Evolutionary conservation across 768 basidiomycete genomes (phyloP).

Genomic region (Sistotremastrum suecicum): DNA sequence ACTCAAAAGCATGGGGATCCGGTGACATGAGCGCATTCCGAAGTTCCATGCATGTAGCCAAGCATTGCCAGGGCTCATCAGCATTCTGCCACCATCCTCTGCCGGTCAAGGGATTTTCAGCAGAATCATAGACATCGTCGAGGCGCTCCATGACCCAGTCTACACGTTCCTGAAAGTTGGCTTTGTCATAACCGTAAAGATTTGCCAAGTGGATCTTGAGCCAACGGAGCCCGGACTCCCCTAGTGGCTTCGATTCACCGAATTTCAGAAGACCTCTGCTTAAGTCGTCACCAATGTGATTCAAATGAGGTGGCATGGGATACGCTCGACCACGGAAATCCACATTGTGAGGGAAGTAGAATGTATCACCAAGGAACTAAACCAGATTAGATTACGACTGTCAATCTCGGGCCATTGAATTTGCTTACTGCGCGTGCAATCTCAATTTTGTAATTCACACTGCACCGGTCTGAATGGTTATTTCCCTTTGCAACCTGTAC

Average conservation of each 20-base stretch:
- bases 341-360: constrained; percentile 91
- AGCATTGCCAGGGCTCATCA: constrained; percentile 96
- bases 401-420: constrained; percentile 1
- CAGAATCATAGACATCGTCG: constrained; percentile 72
- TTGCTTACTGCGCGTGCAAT: constrained; percentile 74
- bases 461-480: constrained; percentile 86
- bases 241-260: constrained; percentile 64
- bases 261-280: constrained; percentile 79
- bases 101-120: constrained; percentile 68
- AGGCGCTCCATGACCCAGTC: constrained; percentile 58
- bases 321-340: constrained; percentile 98
- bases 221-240: constrained; percentile 79
- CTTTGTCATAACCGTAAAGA: constrained; percentile 89
- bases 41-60: constrained; percentile 88
- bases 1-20: constrained; percentile 41
- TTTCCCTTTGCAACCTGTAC: constrained; percentile 50
- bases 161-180: constrained; percentile 85
- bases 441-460: constrained; percentile 92
- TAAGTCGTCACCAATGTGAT: constrained; percentile 91
- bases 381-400: constrained; percentile 1
- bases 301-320: constrained; percentile 89
- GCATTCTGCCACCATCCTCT: constrained; percentile 79
- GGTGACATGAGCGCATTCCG: constrained; percentile 61
- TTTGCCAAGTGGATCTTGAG: constrained; percentile 93
- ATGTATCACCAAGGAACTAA: constrained; percentile 73